Evolutionary conservation across 495 filamentous ascomycete genomes (phyloP).

Genomic region (Aspergillus indologenus): DNA sequence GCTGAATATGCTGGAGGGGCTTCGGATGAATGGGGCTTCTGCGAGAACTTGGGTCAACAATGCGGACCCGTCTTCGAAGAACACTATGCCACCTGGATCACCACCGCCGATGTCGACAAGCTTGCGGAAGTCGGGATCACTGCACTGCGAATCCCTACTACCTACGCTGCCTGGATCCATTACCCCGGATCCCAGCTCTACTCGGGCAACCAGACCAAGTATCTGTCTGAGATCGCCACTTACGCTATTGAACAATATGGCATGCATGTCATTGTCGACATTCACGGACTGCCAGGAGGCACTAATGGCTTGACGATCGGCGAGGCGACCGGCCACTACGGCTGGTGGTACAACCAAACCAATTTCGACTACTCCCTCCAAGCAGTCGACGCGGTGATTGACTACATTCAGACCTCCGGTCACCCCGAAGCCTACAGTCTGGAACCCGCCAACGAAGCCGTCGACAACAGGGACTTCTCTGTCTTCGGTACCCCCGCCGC

Average conservation of each 20-base stretch:
- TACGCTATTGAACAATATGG: conserved; percentile 28
- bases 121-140: conserved; percentile 23
- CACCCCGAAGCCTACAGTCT: conserved; percentile 27
- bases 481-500: conserved; percentile 31
- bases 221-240: conserved; percentile 25
- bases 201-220: conserved; percentile 26
- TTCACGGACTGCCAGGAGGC: conserved; percentile 34
- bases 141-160: conserved; percentile 32
- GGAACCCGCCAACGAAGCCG: conserved; percentile 24
- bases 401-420: conserved; percentile 25
- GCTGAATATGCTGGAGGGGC: conserved; percentile 19
- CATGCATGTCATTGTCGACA: conserved; percentile 33
- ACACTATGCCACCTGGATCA: conserved; percentile 32
- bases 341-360: conserved; percentile 30
- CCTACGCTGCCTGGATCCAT: conserved; percentile 27
- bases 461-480: conserved; percentile 26
- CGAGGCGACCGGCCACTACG: conserved; percentile 27
- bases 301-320: conserved; percentile 31
- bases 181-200: conserved; percentile 32
- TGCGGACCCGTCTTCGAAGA: conserved; percentile 26
- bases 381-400: conserved; percentile 25
- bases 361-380: conserved; percentile 27
- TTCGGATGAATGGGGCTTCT: conserved; percentile 32
- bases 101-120: conserved; percentile 26
- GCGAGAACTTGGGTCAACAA: conserved; percentile 21